Conservation (phyloP, 495 filamentous ascomycete genomes). For the Saxophila tyrrhenica region DNA sequence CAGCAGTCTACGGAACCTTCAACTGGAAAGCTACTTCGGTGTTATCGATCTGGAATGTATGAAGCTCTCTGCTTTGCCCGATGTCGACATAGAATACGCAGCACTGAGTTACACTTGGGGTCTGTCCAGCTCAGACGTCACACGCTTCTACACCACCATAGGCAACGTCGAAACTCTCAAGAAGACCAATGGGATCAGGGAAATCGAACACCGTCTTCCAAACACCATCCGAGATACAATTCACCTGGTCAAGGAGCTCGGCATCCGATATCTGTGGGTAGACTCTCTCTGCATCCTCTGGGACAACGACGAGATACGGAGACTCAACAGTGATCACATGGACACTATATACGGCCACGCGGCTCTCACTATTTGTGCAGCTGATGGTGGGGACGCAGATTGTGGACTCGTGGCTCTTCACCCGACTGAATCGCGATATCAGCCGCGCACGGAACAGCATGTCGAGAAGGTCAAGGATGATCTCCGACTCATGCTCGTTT, state of each 20-base stretch:
- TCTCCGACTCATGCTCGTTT: background rate
- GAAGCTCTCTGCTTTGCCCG: background rate
- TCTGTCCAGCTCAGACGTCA: background rate
- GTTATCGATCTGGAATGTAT: background rate
- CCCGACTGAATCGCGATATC: background rate
- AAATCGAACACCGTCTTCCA: background rate
- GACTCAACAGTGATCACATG: background rate
- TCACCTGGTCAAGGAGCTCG: background rate
- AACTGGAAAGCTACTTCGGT: background rate
- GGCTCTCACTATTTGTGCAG: background rate
- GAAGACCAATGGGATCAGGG: background rate
- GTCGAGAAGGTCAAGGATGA: background rate
- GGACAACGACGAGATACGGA: background rate
- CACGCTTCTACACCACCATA: background rate
- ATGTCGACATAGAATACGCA: background rate
- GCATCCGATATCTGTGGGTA: background rate
- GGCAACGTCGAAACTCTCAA: background rate
- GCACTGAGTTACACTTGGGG: conserved; percentile 7
- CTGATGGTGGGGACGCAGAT: background rate
- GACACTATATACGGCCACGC: background rate
- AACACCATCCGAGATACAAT: background rate
- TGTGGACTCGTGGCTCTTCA: background rate
- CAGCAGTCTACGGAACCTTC: background rate
- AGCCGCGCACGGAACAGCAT: background rate
- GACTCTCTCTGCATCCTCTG: background rate